These are phyloP conservation scores for Chytridium lagenaria DNA, from an alignment of 371 early-diverging fungal species.

Conservation along the genomic window DNA sequence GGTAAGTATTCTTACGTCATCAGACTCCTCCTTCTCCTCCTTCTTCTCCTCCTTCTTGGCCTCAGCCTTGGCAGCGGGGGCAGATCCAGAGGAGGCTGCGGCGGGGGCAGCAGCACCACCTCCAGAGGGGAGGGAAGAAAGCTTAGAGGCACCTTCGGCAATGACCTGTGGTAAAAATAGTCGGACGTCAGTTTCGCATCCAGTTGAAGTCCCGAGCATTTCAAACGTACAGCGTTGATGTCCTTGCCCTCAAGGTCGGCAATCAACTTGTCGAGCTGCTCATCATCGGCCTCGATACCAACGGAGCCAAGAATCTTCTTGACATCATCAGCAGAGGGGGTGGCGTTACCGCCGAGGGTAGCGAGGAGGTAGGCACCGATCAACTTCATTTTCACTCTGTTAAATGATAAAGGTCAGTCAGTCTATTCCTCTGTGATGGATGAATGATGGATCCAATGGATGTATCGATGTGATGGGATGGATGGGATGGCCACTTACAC, in stretches of 20 bases:
- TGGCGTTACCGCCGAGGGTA: slow-evolving; percentile 85
- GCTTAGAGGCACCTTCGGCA: slow-evolving; percentile 89
- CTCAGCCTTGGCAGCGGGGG: slow-evolving; percentile 32
- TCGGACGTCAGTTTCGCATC: no score
- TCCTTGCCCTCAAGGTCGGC: slow-evolving; percentile 87
- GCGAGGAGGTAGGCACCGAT: slow-evolving; percentile 97
- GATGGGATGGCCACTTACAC: neutral
- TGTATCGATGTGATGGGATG: neutral
- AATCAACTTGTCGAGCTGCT: slow-evolving; percentile 78
- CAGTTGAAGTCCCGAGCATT: no score
- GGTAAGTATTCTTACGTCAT: neutral
- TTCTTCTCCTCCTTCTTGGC: slow-evolving; percentile 47
- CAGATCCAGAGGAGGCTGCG: slow-evolving; percentile 45
- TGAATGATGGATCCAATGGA: neutral
- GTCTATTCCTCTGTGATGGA: neutral
- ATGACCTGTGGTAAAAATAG: slow-evolving; percentile 57
- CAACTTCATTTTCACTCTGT: slow-evolving; percentile 78
- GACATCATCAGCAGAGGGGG: slow-evolving; percentile 84
- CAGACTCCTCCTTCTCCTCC: slow-evolving; percentile 44
- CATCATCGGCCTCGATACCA: slow-evolving; percentile 88
- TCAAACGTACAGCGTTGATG: slow-evolving; percentile 67
- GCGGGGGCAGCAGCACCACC: slow-evolving; percentile 67
- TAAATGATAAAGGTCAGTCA: neutral
- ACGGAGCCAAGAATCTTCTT: slow-evolving; percentile 86
- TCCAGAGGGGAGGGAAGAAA: slow-evolving; percentile 89